Base-by-base conservation (phyloP, 2,329 filamentous ascomycete species). In the Fusarium sp. region DNA sequence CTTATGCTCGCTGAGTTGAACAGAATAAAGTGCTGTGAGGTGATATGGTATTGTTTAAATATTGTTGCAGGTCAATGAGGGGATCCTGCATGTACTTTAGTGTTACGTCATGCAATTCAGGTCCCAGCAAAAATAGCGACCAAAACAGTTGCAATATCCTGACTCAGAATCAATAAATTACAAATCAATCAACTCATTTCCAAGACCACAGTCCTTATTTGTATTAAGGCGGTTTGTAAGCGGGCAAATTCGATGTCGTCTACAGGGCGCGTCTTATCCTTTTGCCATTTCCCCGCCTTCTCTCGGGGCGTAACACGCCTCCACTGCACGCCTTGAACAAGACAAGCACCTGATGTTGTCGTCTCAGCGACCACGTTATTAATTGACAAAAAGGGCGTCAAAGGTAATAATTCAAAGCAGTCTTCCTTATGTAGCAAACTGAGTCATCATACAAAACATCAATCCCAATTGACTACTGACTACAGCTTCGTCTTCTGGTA, bases 401-500 rank as follows among this genome's bases (percentile, higher is more conserved):
- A 37, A 37, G 18, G 9, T 5, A n/a, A 7, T 6, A 37, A 12
- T 9, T n/a, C 18, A 11, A 37, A 34, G 10, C 4, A 11, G 16
- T 37, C 9, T 37, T 11, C 6, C 10, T 11, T 4, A 12, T n/a
- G 18, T 7, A n/a, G 34, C 19, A 28, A 46, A 19, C 26, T 26
- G 25, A 14, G 21, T 6, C 11, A 10, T 31, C 12, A 18, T 43
- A 28, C 9, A 53, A n/a, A 10, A 6, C 8, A 37, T 11, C n/a
- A 25, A 19, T 16, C 7, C 12, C 18, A 16, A 2, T 7, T 25
- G 25, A 25, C 25, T 9, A 10, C 21, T n/a, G 12, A 19, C 21
- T 52, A 52, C 13, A 42, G 49, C 49, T 52, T 55, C 11, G 45
- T 5, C 4, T 12, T 42, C 34, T 58, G 56, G 19, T 67, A 67